Evolutionary conservation across 1,284 basidiomycete genomes (phyloP).

Genomic region (Marasmius oreades): DNA sequence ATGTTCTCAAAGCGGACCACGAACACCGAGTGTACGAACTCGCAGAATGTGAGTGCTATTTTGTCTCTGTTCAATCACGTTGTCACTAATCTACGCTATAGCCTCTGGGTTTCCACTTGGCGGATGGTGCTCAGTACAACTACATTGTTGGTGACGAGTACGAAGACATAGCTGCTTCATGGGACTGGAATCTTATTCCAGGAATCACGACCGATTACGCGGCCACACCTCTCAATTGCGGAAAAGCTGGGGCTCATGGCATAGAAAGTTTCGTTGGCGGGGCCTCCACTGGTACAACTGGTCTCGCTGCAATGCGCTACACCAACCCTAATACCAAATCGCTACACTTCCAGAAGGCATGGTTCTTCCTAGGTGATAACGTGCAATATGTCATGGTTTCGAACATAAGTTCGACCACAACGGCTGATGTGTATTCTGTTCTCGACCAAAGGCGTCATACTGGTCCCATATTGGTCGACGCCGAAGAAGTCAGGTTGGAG

Average conservation of each 20-base stretch:
- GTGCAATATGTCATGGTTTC: slow-evolving; percentile 61
- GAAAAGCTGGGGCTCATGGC: slow-evolving; percentile 37
- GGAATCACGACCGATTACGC: slow-evolving; percentile 63
- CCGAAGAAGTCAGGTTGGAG: slow-evolving; percentile 12
- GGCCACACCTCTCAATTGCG: slow-evolving; percentile 46
- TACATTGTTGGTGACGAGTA: slow-evolving; percentile 65
- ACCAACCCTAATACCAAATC: slow-evolving; percentile 56
- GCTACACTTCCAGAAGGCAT: slow-evolving; percentile 62
- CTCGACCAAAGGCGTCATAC: slow-evolving; percentile 56
- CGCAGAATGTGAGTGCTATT: slow-evolving; percentile 44
- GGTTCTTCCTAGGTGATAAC: slow-evolving; percentile 67
- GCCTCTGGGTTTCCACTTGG: slow-evolving; percentile 64
- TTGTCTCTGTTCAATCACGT: neutral
- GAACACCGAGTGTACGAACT: slow-evolving; percentile 65
- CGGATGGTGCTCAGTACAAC: slow-evolving; percentile 62
- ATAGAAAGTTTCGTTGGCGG: slow-evolving; percentile 60
- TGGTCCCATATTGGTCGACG: slow-evolving; percentile 43
- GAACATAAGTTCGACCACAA: slow-evolving; percentile 40
- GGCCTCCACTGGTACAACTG: slow-evolving; percentile 50
- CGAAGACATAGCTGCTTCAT: slow-evolving; percentile 61
- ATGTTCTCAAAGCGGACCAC: slow-evolving; percentile 60
- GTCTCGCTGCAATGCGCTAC: slow-evolving; percentile 58
- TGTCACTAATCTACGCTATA: slow-evolving; percentile 17
- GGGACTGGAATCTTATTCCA: slow-evolving; percentile 74
- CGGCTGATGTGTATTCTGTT: slow-evolving; percentile 53